These are phyloP conservation scores for Neurospora discreta DNA, from an alignment of 495 filamentous ascomycete species.

Conservation along the genomic window DNA sequence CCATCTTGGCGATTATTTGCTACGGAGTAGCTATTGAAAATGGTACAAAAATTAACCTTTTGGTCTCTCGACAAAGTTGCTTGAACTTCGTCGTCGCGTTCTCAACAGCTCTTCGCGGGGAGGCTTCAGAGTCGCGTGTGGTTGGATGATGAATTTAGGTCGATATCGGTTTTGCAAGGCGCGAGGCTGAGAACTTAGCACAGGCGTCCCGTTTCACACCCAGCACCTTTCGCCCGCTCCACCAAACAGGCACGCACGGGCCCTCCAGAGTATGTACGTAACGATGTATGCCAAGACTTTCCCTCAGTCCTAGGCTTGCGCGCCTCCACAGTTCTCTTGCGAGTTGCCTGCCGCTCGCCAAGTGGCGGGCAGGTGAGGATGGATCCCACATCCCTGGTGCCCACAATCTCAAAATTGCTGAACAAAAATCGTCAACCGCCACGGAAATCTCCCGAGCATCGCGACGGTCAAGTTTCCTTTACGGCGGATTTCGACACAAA, in stretches of 20 bases:
- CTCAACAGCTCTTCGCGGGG: slow-evolving; percentile 16
- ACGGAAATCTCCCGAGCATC: slow-evolving; percentile 9
- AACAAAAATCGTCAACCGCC: slow-evolving; percentile 15
- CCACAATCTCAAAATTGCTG: slow-evolving; percentile 20
- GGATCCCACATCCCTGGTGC: slow-evolving; percentile 1
- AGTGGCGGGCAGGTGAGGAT: not conserved
- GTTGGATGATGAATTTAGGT: slow-evolving; percentile 20
- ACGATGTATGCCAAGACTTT: not conserved
- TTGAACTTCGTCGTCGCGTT: slow-evolving; percentile 14
- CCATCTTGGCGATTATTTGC: slow-evolving; percentile 51
- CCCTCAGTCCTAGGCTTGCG: not conserved
- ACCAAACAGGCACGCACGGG: not conserved
- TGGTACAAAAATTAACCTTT: slow-evolving; percentile 43
- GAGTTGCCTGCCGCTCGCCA: not conserved
- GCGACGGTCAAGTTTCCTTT: not conserved
- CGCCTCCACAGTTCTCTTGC: not conserved
- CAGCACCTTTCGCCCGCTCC: slow-evolving; percentile 7
- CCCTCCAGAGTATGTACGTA: slow-evolving; percentile 8
- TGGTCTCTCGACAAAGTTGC: slow-evolving; percentile 17
- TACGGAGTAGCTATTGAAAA: slow-evolving; percentile 49
- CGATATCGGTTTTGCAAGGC: slow-evolving; percentile 5
- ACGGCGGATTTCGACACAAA: slow-evolving; percentile 13
- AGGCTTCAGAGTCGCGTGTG: slow-evolving; percentile 25
- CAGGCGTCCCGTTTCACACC: slow-evolving; percentile 14
- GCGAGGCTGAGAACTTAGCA: slow-evolving; percentile 22